Percentiles rank a stretch among this genome's conserved stretches.
These are phyloP conservation scores for Styphnolobium japonicum DNA, from an alignment of 306 rosid genomes.

Conservation along the genomic window DNA sequence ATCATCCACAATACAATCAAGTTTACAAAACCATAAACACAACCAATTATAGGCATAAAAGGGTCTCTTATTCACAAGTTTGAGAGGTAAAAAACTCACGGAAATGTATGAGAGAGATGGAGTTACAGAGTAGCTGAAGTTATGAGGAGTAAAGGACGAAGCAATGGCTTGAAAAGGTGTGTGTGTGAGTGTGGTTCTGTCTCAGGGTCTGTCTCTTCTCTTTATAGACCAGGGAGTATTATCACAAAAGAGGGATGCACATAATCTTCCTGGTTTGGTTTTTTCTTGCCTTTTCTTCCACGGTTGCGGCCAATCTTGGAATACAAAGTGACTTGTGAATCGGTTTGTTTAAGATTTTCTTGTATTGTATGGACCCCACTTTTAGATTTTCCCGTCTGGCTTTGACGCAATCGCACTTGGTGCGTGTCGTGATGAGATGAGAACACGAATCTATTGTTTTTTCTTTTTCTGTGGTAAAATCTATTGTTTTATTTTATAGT, in stretches of 20 bases:
- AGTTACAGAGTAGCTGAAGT: neutral
- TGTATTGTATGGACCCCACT: neutral
- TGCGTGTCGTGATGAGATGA: neutral
- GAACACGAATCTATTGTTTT: neutral
- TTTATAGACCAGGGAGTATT: slow-evolving; percentile 6
- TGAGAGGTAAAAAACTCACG: neutral
- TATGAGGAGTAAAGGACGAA: neutral
- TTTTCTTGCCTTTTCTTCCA: slow-evolving; percentile 18
- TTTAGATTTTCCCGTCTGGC: neutral
- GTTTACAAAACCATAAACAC: neutral
- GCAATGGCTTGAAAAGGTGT: neutral
- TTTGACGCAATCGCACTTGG: neutral
- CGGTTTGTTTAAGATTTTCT: neutral
- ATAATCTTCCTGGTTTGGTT: neutral
- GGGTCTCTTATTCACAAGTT: neutral
- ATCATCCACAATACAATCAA: neutral
- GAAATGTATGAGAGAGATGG: neutral
- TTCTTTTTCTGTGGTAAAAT: too few relatives aligned
- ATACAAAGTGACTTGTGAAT: neutral
- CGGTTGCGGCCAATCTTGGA: neutral
- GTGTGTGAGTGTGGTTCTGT: neutral
- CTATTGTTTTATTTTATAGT: too few relatives aligned
- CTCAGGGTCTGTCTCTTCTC: neutral
- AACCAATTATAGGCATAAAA: neutral
- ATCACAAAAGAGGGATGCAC: too few relatives aligned